phyloP scores from a whole-genome alignment of 352 stramenopile species.

The Phytophthora uliginosa region DNA sequence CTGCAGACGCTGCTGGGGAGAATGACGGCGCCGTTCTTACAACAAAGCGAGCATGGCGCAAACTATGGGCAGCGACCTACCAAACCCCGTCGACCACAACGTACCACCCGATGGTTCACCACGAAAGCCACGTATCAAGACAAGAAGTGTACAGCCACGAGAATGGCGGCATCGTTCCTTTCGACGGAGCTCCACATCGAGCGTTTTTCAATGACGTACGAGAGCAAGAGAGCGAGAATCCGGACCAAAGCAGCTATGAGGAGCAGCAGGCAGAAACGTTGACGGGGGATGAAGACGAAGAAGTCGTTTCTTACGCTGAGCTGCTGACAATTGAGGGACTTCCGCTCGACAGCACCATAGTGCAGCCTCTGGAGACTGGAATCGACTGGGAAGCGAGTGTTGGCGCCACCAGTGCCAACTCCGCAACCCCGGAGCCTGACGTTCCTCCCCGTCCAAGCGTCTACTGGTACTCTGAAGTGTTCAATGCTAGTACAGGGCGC shows the following conservation, averaged over 20 bases:
- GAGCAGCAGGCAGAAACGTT: constrained; percentile 26
- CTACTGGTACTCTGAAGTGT: constrained; percentile 86
- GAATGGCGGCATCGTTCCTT: constrained; percentile 78
- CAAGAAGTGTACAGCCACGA: constrained; percentile 85
- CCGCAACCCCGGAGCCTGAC: constrained; percentile 15
- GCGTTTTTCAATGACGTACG: constrained; percentile 84
- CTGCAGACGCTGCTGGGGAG: constrained; percentile 16
- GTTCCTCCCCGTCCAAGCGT: constrained; percentile 30
- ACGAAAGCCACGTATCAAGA: constrained; percentile 88
- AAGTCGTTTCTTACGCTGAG: constrained; percentile 65
- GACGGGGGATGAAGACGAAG: constrained; percentile 38
- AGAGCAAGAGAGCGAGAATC: constrained; percentile 56
- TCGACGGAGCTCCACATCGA: constrained; percentile 89
- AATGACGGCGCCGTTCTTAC: constrained; percentile 52
- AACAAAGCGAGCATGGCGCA: constrained; percentile 54
- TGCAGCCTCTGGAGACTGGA: constrained; percentile 66
- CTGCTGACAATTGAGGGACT: constrained; percentile 60
- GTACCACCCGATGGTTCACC: constrained; percentile 81
- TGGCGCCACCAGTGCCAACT: constrained; percentile 27
- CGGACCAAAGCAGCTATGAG: constrained; percentile 55
- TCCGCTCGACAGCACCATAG: constrained; percentile 62
- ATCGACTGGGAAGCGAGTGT: constrained; percentile 44
- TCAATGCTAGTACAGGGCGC: constrained; percentile 44
- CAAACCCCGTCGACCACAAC: constrained; percentile 44
- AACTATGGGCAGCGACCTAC: constrained; percentile 57